A percentile compares a stretch with the other conserved stretches of the same genome.
Evolutionary conservation across 2,329 filamentous ascomycete genomes (phyloP).

Genomic region (Colletotrichum zoysiae): DNA sequence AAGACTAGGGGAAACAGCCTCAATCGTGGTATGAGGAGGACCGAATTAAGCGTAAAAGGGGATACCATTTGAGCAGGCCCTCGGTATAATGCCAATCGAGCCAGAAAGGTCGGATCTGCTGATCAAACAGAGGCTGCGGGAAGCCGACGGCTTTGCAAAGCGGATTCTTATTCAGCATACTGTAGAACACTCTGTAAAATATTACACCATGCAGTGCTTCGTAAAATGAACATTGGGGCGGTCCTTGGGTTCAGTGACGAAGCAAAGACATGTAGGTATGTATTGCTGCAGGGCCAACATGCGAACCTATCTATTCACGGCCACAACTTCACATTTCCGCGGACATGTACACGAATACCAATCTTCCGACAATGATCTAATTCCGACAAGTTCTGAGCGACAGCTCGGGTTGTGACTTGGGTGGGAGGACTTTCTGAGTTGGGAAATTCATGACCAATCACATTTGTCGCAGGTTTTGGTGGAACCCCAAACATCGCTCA

Average conservation of each 20-base stretch:
- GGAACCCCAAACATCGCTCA: conserved; percentile 18
- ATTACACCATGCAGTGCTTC: conserved; percentile 1
- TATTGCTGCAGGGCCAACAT: background rate
- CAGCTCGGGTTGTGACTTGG: background rate
- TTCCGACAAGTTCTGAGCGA: background rate
- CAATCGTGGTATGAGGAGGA: background rate
- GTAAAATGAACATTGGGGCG: background rate
- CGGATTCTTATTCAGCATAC: background rate
- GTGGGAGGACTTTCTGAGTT: background rate
- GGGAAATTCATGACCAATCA: conserved; percentile 27
- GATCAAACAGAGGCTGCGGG: background rate
- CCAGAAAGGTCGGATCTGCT: background rate
- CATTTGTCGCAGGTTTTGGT: background rate
- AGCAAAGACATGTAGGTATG: background rate
- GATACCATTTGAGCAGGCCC: background rate
- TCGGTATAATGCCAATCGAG: background rate
- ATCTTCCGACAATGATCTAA: no score
- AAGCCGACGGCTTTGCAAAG: background rate
- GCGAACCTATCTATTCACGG: background rate
- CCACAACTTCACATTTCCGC: background rate
- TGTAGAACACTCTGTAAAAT: conserved; percentile 20
- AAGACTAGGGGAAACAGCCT: background rate
- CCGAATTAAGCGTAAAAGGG: background rate
- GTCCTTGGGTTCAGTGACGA: background rate
- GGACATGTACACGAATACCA: no score